Percentiles rank a stretch among this genome's conserved stretches.
Evolutionary conservation across 345 rosid genomes (phyloP).

Genomic region (Murraya koenigii): DNA sequence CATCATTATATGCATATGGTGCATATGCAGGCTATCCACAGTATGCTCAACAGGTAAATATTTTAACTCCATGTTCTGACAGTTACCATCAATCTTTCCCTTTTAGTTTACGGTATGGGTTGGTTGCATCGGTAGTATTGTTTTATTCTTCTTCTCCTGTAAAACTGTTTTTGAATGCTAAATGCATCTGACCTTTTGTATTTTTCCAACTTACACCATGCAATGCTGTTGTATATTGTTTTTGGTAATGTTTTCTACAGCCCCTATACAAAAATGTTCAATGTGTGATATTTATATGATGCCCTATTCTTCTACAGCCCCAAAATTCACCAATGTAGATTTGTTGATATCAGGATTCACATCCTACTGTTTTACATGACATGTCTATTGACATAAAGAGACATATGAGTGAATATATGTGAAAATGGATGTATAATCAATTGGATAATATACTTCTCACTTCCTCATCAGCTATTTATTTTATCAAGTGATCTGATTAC

Average conservation of each 20-base stretch:
- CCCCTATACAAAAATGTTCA: too few relatives aligned
- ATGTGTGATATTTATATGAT: neutral
- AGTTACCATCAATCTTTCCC: neutral
- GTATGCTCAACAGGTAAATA: slow-evolving; percentile 74
- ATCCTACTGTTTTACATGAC: neutral
- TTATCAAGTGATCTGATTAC: neutral
- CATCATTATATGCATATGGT: slow-evolving; percentile 82
- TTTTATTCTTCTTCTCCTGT: neutral
- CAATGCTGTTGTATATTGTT: neutral
- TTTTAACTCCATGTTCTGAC: neutral
- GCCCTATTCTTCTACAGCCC: neutral
- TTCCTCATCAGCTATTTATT: neutral
- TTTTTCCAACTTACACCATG: neutral
- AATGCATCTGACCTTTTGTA: neutral
- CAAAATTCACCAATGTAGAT: neutral
- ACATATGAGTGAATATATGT: neutral
- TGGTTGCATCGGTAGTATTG: neutral
- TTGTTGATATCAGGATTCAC: neutral
- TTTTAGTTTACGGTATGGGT: neutral
- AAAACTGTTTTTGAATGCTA: neutral
- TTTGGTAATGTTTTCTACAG: neutral
- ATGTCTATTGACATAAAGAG: too few relatives aligned
- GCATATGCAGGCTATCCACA: slow-evolving; percentile 90
- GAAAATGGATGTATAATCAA: neutral
- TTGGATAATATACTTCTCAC: neutral